These are phyloP conservation scores for Prunus kanzakura DNA, from an alignment of 306 rosid genomes.

Conservation along the genomic window DNA sequence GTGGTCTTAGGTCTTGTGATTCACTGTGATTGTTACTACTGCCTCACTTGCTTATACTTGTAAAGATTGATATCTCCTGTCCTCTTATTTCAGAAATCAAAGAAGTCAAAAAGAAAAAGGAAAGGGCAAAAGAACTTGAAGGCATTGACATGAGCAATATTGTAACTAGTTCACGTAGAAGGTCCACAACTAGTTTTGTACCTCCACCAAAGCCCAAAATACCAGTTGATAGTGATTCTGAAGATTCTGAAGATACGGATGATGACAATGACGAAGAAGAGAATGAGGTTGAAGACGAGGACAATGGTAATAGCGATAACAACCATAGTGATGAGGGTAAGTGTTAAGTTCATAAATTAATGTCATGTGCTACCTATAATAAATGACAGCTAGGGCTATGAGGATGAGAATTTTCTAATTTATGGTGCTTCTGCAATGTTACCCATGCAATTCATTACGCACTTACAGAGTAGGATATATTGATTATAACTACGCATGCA, in stretches of 20 bases:
- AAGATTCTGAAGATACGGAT: constrained; percentile 39
- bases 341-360: background rate
- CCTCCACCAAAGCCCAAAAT: constrained; percentile 73
- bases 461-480: no score
- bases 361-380: background rate
- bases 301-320: constrained; percentile 34
- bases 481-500: no score
- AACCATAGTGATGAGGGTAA: constrained; percentile 82
- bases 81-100: constrained; percentile 65
- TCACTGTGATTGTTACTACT: background rate
- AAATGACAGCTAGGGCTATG: background rate
- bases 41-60: background rate
- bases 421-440: background rate
- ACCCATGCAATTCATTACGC: background rate
- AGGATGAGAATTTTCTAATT: background rate
- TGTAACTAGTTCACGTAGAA: constrained; percentile 80
- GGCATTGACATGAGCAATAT: constrained; percentile 93
- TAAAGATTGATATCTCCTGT: constrained; percentile 1
- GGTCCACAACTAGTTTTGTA: constrained; percentile 61
- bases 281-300: constrained; percentile 48
- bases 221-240: constrained; percentile 57
- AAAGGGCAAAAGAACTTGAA: constrained; percentile 88
- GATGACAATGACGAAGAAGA: constrained; percentile 45
- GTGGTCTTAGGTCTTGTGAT: background rate
- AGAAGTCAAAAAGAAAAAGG: constrained; percentile 78